Evolutionary conservation across 768 basidiomycete genomes (phyloP), one percentile per base, ranked within the genome.

Genomic region (Hygrophoropsis aurantiaca): DNA sequence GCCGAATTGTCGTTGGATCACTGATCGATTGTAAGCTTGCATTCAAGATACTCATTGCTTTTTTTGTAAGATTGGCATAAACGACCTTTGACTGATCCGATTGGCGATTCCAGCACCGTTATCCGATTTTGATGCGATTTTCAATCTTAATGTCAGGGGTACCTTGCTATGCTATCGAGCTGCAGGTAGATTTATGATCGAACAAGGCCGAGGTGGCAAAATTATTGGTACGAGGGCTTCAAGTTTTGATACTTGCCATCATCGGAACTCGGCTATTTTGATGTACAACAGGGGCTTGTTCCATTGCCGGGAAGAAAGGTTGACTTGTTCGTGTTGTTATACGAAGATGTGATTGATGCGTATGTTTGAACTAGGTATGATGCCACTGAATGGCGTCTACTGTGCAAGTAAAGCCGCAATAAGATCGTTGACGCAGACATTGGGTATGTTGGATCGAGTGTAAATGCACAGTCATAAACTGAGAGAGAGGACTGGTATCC

Each of bases 121-220:
- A 13, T 30, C 42, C 10, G 61, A 72, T 4, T 70, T 67, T 46
- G 63, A 70, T 26, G 44, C 49, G 4, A 27, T 68, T 2, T 64
- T 69, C 25, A 27, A 54, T 1, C 58, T 71, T 47, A 77, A 77
- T 42, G 57, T 57, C 5, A 58, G 62, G 8, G 73, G 75, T 1
- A 55, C 60, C 0, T 73, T 72, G 33, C 52, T 74, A 1, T 73
- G 72, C 53, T 74, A 73, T 55, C 69, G 70, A 40, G 62, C 68
- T 42, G 73, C 74, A 4, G 74, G 64, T 4, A 39, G 62, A 16
- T 61, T 66, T 42, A 78, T 78, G 75, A 66, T 75, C 26, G 58
- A 59, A 20, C 74, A 75, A 57, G 72, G 72, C 21, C 54, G 52
- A 3, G 74, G 75, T 5, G 75, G 75, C 0, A 58, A 72, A 35